Percentiles rank a stretch among this genome's conserved stretches.
Conservation (phyloP, 2,329 filamentous ascomycete species). For the Alternaria metachromatica region DNA sequence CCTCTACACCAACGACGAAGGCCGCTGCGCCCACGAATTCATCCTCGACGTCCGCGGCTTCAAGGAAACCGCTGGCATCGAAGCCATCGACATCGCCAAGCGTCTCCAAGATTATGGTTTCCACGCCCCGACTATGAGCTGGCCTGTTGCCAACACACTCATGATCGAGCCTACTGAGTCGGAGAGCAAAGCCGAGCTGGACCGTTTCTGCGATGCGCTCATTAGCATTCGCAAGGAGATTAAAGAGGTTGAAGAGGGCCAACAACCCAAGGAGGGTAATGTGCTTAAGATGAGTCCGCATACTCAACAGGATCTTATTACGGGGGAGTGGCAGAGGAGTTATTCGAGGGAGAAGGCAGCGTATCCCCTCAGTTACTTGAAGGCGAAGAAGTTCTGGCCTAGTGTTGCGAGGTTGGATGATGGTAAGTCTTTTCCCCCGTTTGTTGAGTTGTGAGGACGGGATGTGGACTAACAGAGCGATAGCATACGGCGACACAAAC, state of each 20-base stretch:
- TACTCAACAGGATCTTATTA: conserved; percentile 78
- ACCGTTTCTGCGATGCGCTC: conserved; percentile 89
- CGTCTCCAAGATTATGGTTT: conserved; percentile 97
- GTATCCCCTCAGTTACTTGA: conserved; percentile 81
- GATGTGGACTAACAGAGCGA: conserved; percentile 28
- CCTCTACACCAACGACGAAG: conserved; percentile 88
- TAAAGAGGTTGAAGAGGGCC: conserved; percentile 78
- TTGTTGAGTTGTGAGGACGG: no score
- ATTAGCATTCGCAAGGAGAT: conserved; percentile 89
- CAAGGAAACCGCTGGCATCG: conserved; percentile 80
- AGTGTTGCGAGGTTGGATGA: conserved; percentile 86
- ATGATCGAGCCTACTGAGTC: conserved; percentile 99
- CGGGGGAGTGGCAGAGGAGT: conserved; percentile 78
- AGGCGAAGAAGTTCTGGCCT: conserved; percentile 99
- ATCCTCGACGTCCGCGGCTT: conserved; percentile 89
- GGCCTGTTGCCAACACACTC: conserved; percentile 91
- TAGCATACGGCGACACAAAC: conserved; percentile 88
- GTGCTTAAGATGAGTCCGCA: conserved; percentile 91
- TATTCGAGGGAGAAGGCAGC: conserved; percentile 85
- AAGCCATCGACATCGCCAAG: conserved; percentile 95
- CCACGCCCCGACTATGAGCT: conserved; percentile 96
- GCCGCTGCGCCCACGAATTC: conserved; percentile 95
- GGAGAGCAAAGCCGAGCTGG: conserved; percentile 89
- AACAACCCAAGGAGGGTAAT: conserved; percentile 76
- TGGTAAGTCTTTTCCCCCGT: conserved; percentile 62